Evolutionary conservation across 2,329 filamentous ascomycete species (phyloP).

Genomic region (Metarhizium anisopliae): DNA sequence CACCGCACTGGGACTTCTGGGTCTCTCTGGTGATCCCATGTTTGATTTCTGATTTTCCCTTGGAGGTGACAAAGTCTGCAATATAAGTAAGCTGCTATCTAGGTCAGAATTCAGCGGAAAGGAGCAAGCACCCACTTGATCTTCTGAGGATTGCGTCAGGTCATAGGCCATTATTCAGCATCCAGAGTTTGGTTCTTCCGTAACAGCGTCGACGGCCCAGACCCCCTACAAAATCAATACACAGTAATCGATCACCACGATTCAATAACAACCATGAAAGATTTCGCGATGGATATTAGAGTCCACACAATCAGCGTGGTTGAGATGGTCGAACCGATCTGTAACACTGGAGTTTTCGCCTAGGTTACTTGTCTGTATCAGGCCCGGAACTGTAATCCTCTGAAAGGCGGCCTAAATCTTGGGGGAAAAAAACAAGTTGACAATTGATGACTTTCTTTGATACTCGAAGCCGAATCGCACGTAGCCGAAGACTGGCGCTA

Average conservation of each 20-base stretch:
- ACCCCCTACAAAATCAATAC: not conserved
- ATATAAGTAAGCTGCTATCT: not conserved
- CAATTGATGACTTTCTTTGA: not conserved
- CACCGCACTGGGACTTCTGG: slow-evolving; percentile 26
- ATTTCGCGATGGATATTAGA: not conserved
- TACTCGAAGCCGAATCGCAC: not conserved
- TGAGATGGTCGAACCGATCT: not conserved
- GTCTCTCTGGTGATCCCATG: slow-evolving; percentile 8
- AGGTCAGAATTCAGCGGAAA: not conserved
- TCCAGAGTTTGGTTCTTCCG: not conserved
- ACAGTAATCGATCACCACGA: not conserved
- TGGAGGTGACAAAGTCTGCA: not conserved
- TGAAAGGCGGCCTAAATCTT: not conserved
- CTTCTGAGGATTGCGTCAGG: not conserved
- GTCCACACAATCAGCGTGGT: not conserved
- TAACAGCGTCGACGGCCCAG: not conserved
- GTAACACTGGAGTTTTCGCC: not conserved
- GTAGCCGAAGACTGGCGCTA: not conserved
- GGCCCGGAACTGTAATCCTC: no score
- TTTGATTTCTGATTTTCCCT: slow-evolving; percentile 1
- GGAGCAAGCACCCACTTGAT: slow-evolving; percentile 2
- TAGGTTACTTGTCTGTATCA: not conserved
- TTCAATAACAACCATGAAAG: not conserved
- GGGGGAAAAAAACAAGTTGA: not conserved
- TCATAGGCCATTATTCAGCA: not conserved